Evolutionary conservation across 164 flowering plant species (phyloP).

Genomic region (Umbilicus rupestris): DNA sequence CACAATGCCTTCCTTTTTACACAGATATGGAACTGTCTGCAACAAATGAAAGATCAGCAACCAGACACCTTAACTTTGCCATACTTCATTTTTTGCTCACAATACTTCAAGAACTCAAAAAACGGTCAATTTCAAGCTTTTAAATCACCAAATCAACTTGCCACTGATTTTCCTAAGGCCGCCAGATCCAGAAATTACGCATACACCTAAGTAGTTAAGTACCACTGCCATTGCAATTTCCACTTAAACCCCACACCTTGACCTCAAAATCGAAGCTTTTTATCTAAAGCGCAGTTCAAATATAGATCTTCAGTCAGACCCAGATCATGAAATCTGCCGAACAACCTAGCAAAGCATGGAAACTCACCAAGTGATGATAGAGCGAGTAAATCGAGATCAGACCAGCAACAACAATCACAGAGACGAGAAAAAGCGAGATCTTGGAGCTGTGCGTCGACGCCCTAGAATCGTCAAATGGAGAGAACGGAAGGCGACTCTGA

Average conservation of each 20-base stretch:
- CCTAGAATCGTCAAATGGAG: constrained; percentile 45
- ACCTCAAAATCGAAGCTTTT: no score
- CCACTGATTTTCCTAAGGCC: no score
- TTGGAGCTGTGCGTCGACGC: constrained; percentile 21
- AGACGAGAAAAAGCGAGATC: constrained; percentile 38
- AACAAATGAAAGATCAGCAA: constrained; percentile 10
- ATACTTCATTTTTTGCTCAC: no score
- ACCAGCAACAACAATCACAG: constrained; percentile 26
- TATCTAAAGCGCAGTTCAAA: no score
- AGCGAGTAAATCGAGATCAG: constrained; percentile 46
- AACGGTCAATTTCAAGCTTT: no score
- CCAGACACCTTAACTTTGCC: not conserved
- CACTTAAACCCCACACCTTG: no score
- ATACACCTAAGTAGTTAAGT: not conserved
- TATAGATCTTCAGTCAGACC: no score
- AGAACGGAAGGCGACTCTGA: constrained; percentile 10
- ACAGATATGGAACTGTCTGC: constrained; percentile 90
- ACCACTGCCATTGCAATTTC: not conserved
- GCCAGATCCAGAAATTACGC: no score
- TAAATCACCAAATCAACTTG: no score
- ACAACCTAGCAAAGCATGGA: not conserved
- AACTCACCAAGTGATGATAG: constrained; percentile 40
- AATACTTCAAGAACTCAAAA: no score
- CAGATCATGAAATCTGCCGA: no score
- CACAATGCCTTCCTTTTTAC: constrained; percentile 82